Evolutionary conservation across 345 rosid genomes (phyloP), one percentile per base, ranked within the genome.

Genomic region (Sapria himalayana): DNA sequence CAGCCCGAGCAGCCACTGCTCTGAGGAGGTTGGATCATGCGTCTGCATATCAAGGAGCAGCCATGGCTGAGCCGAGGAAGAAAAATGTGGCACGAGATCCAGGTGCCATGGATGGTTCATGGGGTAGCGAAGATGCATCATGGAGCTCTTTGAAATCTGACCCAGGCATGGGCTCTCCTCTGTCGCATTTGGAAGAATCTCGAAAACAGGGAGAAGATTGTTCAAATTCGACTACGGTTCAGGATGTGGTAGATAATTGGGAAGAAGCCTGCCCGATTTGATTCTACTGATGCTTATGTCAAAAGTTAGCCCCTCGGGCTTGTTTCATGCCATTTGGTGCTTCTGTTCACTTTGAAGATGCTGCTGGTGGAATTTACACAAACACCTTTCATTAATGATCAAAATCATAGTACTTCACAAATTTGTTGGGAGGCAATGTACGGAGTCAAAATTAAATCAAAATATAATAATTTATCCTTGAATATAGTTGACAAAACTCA

Each of bases 1-100:
- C 86, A 10, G 78, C 85, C 9, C 71, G 94, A 41, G 98, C 98
- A n/a, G 93, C 93, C 32, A 89, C 98, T 40, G 98, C 98, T 9
- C 64, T 84, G 85, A 76, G 98, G 70, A 78, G 98, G 58, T 58
- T 82, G 62, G 98, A 82, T 41, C 91, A 82, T 36, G 94, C 78
- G 42, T 79, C 94, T 19, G 66, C 57, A 17, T 89, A 89, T 58
- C 47, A 63, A 7, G 98, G 98, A 25, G 94, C 85, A 2, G 66
- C 54, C n/a, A 57, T 63, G 43, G 50, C 58, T 52, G 46, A 72
- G 46, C 73, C 94, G 2, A 81, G 98, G 98, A 89, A 71, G 70
- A 79, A 71, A 43, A 81, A 80, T 22, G 94, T 76, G 19, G 73
- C 59, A 51, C 74, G 61, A 43, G 85, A 78, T 51, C 14, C 43